Evolutionary conservation across 441 rosid species (phyloP).

Genomic region (Capsella rubella): DNA sequence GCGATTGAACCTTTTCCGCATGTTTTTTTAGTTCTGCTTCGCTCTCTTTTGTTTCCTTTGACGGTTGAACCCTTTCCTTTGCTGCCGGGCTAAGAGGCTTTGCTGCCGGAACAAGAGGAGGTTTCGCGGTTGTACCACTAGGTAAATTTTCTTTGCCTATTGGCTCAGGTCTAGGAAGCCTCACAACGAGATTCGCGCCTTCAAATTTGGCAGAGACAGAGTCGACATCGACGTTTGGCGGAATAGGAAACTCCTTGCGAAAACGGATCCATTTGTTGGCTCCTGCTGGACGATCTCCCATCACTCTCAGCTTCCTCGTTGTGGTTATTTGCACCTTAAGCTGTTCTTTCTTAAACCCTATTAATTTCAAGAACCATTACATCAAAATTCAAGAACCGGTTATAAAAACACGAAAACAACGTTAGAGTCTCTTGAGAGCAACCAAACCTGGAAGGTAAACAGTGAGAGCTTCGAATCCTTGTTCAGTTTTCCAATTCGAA

Average conservation of each 20-base stretch:
- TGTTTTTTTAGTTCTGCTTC: slow-evolving; percentile 23
- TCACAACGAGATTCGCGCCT: slow-evolving; percentile 50
- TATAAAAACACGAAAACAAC: neutral
- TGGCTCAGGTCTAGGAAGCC: slow-evolving; percentile 53
- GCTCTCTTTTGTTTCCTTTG: slow-evolving; percentile 4
- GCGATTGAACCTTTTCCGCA: slow-evolving; percentile 18
- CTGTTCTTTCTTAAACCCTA: slow-evolving; percentile 69
- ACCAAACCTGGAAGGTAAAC: slow-evolving; percentile 64
- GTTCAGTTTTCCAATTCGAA: slow-evolving; percentile 58
- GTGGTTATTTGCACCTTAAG: slow-evolving; percentile 66
- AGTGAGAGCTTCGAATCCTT: slow-evolving; percentile 50
- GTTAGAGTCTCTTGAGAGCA: neutral
- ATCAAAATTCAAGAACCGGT: neutral
- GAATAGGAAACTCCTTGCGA: slow-evolving; percentile 51
- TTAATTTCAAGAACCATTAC: slow-evolving; percentile 20
- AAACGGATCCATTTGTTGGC: slow-evolving; percentile 50
- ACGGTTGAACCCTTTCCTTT: slow-evolving; percentile 5
- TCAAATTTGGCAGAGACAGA: slow-evolving; percentile 58
- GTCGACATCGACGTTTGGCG: slow-evolving; percentile 47
- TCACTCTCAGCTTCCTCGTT: slow-evolving; percentile 50
- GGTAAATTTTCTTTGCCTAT: slow-evolving; percentile 20
- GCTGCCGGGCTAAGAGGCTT: neutral
- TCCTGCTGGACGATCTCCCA: slow-evolving; percentile 58
- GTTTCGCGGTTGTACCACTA: slow-evolving; percentile 18
- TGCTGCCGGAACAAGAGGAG: slow-evolving; percentile 33